Percentiles rank a stretch among this genome's conserved stretches.
Conservation (phyloP, 176 grass and related monocot genomes). For the Canna indica region DNA sequence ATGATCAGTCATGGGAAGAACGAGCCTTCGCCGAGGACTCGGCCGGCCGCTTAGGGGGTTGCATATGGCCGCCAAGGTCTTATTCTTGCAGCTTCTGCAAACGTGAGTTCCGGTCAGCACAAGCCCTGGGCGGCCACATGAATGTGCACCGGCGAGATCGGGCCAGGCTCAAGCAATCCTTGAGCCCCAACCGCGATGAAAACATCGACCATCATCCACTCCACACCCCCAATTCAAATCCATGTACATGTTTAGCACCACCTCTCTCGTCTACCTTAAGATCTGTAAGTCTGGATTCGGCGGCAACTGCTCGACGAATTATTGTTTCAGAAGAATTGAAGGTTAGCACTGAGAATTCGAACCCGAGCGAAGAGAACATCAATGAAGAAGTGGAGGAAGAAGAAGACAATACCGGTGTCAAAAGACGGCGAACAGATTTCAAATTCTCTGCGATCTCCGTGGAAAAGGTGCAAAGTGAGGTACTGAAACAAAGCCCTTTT, state of each 20-base stretch:
- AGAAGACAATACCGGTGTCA: background rate
- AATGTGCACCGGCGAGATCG: conserved; percentile 23
- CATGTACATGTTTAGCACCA: background rate
- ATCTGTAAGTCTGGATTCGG: no score
- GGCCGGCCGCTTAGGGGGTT: conserved; percentile 11
- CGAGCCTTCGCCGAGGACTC: conserved; percentile 20
- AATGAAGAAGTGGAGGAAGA: background rate
- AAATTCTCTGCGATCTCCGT: background rate
- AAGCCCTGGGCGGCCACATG: conserved; percentile 24
- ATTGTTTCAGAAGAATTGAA: background rate
- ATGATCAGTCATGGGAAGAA: conserved; percentile 16
- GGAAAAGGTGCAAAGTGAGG: background rate
- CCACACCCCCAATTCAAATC: background rate
- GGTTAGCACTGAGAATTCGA: background rate
- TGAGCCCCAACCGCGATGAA: background rate
- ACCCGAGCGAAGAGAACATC: background rate
- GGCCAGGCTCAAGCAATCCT: conserved; percentile 11
- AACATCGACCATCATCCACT: background rate
- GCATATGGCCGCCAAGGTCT: conserved; percentile 19
- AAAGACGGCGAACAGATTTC: background rate
- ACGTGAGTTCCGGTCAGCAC: conserved; percentile 17
- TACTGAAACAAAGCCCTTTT: background rate
- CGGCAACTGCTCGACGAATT: background rate
- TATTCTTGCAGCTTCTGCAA: conserved; percentile 22
- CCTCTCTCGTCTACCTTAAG: background rate